Base-by-base conservation (phyloP, 805 yeast genomes). In the Starmerella asiatica region DNA sequence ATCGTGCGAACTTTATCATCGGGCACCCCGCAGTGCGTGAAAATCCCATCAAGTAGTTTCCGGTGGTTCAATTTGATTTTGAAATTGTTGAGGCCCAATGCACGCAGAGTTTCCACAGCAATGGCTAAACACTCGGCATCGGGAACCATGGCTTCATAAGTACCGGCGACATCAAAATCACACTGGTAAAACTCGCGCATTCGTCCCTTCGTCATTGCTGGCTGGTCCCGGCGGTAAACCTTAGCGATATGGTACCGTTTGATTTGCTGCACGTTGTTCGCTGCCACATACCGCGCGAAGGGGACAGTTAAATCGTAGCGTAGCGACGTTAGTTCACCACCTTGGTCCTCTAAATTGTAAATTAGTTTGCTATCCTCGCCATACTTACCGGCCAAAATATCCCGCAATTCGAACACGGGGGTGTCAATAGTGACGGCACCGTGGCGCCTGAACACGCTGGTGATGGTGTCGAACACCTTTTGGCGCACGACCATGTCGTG, bases 151-250 rank as follows among this genome's bases (percentile, higher is more conserved):
- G 76, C 55, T 55, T 91, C 98, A 59, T 80, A 88, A 42, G 60
- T 62, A 38, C 99, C 99, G 18, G 99, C 99, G 56, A 91, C 69
- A 61, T 91, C 99, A 54, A 91, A 82, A 65, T 91, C 99, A 68
- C 99, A 91, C 65, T 91, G 99, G 62, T 91, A 91, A 56, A 91
- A 91, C 63, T 91, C 99, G 72, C 99, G 81, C 98, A 91, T 91
- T 64, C 99, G 75, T 46, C 99, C 99, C 64, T 91, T 91, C 37
- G 97, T 88, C 98, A 91, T 91, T 7, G 99, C 99, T 4, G 99
- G 99, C 64, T 91, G 99, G 60, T 91, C 99, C 64, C 99, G 80
- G 67, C 99, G 77, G 65, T 91, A 91, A 39, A 91, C 99, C 61
- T 91, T 91, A 52, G 99, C 98, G 49, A 91, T 83, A 64, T 91